Evolutionary conservation across 441 rosid genomes (phyloP).

Genomic region (Rhodomyrtus psidioides): DNA sequence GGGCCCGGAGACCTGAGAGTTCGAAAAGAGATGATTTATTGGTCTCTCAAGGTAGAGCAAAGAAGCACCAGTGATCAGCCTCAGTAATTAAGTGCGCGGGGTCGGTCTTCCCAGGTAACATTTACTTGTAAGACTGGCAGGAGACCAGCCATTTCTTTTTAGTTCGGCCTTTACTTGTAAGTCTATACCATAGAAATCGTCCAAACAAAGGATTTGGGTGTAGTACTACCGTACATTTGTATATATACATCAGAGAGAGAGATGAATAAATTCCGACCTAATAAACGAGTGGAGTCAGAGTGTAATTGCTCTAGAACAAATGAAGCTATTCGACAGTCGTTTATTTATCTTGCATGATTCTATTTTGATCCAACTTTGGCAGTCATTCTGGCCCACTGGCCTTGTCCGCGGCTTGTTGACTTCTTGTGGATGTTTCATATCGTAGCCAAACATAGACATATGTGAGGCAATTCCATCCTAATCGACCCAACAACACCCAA

Average conservation of each 20-base stretch:
- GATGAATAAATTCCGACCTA: not conserved
- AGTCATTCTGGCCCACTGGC: not conserved
- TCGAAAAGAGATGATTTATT: constrained; percentile 67
- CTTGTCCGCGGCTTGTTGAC: not conserved
- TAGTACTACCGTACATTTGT: not conserved
- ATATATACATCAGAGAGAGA: not conserved
- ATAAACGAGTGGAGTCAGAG: not conserved
- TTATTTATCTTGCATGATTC: not conserved
- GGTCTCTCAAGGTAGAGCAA: constrained; percentile 76
- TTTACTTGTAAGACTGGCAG: not conserved
- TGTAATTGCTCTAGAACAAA: not conserved
- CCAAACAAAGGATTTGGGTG: not conserved
- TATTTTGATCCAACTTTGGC: not conserved
- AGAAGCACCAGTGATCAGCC: constrained; percentile 65
- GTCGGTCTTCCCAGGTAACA: not conserved
- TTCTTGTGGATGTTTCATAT: not conserved
- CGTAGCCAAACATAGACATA: not conserved
- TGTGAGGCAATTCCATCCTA: not conserved
- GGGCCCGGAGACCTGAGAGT: constrained; percentile 92
- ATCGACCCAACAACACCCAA: not conserved
- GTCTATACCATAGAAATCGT: not conserved
- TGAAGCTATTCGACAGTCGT: not conserved
- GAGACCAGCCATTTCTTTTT: not conserved
- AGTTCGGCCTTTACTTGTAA: not conserved
- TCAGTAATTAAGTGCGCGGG: not conserved